Evolutionary conservation across 83 land plant species (phyloP).

Genomic region (Picea abies): DNA sequence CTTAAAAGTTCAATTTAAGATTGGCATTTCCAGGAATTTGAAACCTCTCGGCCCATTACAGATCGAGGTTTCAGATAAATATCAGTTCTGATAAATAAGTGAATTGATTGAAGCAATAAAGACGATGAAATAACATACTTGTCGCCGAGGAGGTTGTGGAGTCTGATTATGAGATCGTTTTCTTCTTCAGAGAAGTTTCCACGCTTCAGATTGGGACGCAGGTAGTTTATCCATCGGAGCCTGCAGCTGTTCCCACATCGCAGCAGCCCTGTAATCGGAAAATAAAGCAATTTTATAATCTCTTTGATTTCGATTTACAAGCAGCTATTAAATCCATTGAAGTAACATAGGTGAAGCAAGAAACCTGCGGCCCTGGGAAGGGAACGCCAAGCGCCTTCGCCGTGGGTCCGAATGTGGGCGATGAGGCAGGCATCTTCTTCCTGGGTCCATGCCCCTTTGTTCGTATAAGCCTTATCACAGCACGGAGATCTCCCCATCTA

Average conservation of each 20-base stretch:
- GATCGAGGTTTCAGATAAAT: too few species aligned
- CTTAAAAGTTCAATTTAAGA: too few species aligned
- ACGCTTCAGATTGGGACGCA: constrained; percentile 6
- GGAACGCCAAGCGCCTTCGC: background rate
- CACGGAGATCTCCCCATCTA: background rate
- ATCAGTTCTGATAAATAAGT: too few species aligned
- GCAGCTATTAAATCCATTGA: too few species aligned
- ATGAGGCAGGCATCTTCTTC: background rate
- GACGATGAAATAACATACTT: background rate
- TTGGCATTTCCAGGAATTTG: too few species aligned
- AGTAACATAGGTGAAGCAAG: background rate
- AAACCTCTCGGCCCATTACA: too few species aligned
- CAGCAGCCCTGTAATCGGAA: too few species aligned
- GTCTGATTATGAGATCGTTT: background rate
- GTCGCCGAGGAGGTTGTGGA: background rate
- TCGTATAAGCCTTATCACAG: background rate
- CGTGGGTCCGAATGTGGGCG: background rate
- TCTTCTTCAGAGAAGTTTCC: constrained; percentile 2
- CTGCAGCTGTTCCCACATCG: too few species aligned
- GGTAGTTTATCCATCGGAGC: background rate
- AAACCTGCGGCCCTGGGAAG: background rate
- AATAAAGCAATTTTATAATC: too few species aligned
- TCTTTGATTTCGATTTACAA: too few species aligned
- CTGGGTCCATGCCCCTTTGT: constrained; percentile 6
- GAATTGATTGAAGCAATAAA: background rate